These are phyloP conservation scores for Incumbomyces delicatus DNA, from an alignment of 2,329 filamentous ascomycete species.

Conservation along the genomic window DNA sequence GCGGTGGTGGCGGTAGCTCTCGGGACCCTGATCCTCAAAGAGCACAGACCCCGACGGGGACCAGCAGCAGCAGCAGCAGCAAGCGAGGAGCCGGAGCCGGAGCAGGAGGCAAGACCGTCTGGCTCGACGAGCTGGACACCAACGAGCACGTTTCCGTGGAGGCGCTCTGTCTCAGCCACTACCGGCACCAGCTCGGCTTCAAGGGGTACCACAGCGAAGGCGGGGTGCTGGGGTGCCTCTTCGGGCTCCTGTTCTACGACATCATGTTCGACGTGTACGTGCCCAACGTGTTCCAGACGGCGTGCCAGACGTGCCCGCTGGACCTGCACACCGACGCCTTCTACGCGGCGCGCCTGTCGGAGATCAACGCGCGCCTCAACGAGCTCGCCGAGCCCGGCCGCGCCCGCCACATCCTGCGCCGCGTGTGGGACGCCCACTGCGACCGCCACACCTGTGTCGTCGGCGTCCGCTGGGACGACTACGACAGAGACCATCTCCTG, in stretches of 20 bases:
- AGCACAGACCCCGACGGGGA: not conserved
- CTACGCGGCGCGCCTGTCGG: slow-evolving; percentile 71
- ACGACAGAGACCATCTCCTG: slow-evolving; percentile 64
- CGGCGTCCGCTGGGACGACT: slow-evolving; percentile 76
- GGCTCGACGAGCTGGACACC: slow-evolving; percentile 67
- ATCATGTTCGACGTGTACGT: slow-evolving; percentile 71
- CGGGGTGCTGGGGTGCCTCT: slow-evolving; percentile 82
- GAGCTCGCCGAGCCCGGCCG: slow-evolving; percentile 71
- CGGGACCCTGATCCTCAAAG: slow-evolving; percentile 11
- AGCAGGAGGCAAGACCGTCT: slow-evolving; percentile 65
- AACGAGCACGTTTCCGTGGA: slow-evolving; percentile 77
- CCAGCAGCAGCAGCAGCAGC: no score
- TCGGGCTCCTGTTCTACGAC: slow-evolving; percentile 86
- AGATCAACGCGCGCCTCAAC: slow-evolving; percentile 79
- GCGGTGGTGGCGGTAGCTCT: slow-evolving; percentile 12
- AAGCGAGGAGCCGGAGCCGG: no score
- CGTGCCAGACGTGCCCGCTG: slow-evolving; percentile 85
- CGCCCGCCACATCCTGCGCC: slow-evolving; percentile 55
- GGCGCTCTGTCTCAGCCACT: slow-evolving; percentile 83
- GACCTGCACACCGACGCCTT: slow-evolving; percentile 92
- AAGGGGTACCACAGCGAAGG: slow-evolving; percentile 93
- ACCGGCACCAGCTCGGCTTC: slow-evolving; percentile 66
- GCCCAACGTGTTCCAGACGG: slow-evolving; percentile 93
- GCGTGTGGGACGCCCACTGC: slow-evolving; percentile 59
- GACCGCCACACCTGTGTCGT: slow-evolving; percentile 74